A percentile compares a stretch with the other conserved stretches of the same genome.
Conservation (phyloP, 306 rosid genomes). For the Trifolium fragiferum region DNA sequence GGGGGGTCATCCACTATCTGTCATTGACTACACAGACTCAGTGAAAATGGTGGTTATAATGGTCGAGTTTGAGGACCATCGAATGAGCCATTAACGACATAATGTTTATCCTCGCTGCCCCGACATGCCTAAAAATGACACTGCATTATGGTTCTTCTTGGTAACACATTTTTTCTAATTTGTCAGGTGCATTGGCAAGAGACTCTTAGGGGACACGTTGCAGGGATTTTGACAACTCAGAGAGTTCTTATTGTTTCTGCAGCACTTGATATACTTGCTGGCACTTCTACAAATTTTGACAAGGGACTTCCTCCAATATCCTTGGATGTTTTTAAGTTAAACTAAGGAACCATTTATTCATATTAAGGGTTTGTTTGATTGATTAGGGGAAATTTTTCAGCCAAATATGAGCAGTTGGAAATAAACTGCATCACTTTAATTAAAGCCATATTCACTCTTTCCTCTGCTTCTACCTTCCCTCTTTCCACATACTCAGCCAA, state of each 20-base stretch:
- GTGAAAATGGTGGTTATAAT: neutral
- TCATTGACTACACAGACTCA: neutral
- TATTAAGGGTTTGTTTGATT: slow-evolving; percentile 32
- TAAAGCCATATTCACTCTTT: slow-evolving; percentile 27
- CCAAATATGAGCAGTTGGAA: slow-evolving; percentile 31
- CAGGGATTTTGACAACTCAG: slow-evolving; percentile 87
- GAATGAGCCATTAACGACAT: neutral
- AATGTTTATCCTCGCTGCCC: neutral
- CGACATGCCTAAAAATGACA: neutral
- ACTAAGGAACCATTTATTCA: slow-evolving; percentile 29
- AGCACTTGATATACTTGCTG: slow-evolving; percentile 84
- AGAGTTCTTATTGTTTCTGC: slow-evolving; percentile 90
- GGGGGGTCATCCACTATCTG: neutral
- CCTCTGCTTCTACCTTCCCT: slow-evolving; percentile 34
- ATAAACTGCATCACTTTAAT: slow-evolving; percentile 28
- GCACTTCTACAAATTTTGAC: slow-evolving; percentile 80
- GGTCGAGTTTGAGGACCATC: neutral
- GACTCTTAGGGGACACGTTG: slow-evolving; percentile 89
- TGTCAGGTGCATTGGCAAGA: slow-evolving; percentile 98
- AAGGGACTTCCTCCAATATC: slow-evolving; percentile 98
- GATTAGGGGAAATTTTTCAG: slow-evolving; percentile 23
- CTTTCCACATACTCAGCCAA: slow-evolving; percentile 34
- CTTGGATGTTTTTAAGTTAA: slow-evolving; percentile 42
- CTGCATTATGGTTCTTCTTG: slow-evolving; percentile 31
- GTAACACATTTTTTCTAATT: slow-evolving; percentile 39